Evolutionary conservation across 768 basidiomycete genomes (phyloP).

Genomic region (Suillus variegatus): DNA sequence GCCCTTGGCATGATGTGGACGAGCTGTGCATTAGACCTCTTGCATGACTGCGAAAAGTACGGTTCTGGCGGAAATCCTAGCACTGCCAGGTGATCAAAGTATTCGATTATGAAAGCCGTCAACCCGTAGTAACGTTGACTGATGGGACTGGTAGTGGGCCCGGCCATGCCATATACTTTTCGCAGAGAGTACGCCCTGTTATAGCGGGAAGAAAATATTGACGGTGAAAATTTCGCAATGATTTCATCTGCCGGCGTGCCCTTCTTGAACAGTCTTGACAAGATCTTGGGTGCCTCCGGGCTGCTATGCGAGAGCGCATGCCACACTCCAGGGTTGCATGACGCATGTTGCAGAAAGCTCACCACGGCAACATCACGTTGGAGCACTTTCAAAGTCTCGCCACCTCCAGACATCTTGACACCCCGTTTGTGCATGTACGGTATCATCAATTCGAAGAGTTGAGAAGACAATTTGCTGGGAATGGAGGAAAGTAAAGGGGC

Average conservation of each 20-base stretch:
- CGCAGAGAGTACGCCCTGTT: not conserved
- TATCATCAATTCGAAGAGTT: conserved; percentile 27
- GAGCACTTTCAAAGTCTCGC: not conserved
- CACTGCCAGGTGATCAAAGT: not conserved
- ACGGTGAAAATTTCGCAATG: conserved; percentile 25
- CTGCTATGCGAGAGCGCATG: not conserved
- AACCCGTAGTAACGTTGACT: not conserved
- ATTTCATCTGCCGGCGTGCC: not conserved
- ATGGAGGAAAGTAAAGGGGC: not conserved
- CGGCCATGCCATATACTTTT: not conserved
- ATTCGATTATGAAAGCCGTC: not conserved
- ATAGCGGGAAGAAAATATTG: not conserved
- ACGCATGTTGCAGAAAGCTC: not conserved
- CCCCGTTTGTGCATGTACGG: conserved; percentile 17
- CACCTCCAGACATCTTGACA: not conserved
- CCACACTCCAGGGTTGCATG: not conserved
- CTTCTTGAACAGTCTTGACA: not conserved
- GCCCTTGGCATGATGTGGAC: conserved; percentile 1
- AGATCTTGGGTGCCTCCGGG: not conserved
- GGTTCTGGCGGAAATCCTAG: not conserved
- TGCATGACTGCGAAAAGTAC: not conserved
- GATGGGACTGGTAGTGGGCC: not conserved
- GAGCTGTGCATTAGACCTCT: conserved; percentile 4
- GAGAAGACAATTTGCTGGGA: conserved; percentile 10
- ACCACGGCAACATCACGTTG: not conserved